These are phyloP conservation scores for Vitis hybrid DNA, from an alignment of 177 flowering plant genomes.

Conservation along the genomic window DNA sequence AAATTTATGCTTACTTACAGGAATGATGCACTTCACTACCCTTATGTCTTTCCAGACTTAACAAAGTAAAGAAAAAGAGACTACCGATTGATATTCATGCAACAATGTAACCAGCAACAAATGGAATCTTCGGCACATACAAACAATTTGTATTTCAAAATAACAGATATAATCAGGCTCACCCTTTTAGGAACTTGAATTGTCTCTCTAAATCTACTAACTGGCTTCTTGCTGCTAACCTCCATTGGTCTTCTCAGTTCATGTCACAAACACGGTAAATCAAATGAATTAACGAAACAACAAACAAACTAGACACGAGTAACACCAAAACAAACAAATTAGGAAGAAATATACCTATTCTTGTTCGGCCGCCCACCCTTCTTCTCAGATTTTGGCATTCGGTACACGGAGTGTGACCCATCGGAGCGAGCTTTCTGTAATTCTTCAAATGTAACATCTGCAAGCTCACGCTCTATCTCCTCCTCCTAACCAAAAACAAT, in stretches of 20 bases:
- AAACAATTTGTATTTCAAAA: not conserved
- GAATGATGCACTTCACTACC: too few species aligned
- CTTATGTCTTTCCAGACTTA: too few species aligned
- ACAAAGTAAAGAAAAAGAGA: too few species aligned
- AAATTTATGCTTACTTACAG: too few species aligned
- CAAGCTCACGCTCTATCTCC: conserved; percentile 66
- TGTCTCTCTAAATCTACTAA: conserved; percentile 69
- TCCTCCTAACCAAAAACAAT: conserved; percentile 38
- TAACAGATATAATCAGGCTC: conserved; percentile 5
- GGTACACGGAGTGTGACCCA: conserved; percentile 46
- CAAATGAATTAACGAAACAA: conserved; percentile 1
- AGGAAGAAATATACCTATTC: conserved; percentile 46
- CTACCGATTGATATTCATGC: too few species aligned
- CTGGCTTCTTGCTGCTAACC: conserved; percentile 78
- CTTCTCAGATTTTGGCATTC: conserved; percentile 33
- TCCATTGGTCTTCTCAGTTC: conserved; percentile 73
- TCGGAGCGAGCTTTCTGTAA: conserved; percentile 66
- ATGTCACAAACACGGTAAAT: conserved; percentile 3
- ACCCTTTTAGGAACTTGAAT: conserved; percentile 82
- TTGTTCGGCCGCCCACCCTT: conserved; percentile 65
- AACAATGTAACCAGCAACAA: too few species aligned
- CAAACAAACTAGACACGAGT: not conserved
- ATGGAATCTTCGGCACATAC: too few species aligned
- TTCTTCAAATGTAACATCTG: conserved; percentile 76
- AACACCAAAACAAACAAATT: not conserved